Percentiles rank a stretch among this genome's conserved stretches.
Conservation (phyloP, 2,329 filamentous ascomycete species). For the Talaromyces albobiverticillius region DNA sequence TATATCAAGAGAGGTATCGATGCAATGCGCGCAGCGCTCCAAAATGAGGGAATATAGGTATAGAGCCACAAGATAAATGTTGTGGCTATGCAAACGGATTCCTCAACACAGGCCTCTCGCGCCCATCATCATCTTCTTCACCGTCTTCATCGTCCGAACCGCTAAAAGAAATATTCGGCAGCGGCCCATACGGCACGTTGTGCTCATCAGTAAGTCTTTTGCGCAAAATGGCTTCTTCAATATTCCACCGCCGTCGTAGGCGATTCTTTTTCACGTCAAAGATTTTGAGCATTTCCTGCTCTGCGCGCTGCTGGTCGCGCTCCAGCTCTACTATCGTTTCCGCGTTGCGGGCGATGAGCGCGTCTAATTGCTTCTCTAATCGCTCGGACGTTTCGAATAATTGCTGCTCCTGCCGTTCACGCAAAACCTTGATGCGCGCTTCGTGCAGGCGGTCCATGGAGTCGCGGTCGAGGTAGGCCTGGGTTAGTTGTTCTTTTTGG, state of each 20-base stretch:
- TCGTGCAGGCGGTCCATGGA: conserved; percentile 43
- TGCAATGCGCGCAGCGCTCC: conserved; percentile 2
- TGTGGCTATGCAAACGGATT: conserved; percentile 24
- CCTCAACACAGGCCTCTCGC: conserved; percentile 29
- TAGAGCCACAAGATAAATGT: too few relatives aligned
- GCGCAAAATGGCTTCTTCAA: conserved; percentile 42
- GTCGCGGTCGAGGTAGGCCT: conserved; percentile 43
- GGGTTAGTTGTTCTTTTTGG: conserved; percentile 43
- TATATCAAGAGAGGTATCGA: neutral
- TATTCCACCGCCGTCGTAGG: conserved; percentile 38
- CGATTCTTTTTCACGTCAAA: conserved; percentile 33
- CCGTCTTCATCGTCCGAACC: conserved; percentile 14
- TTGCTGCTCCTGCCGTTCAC: conserved; percentile 44
- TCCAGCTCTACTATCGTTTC: conserved; percentile 33
- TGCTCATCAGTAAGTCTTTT: conserved; percentile 36
- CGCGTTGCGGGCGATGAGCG: conserved; percentile 32
- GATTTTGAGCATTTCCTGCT: conserved; percentile 26
- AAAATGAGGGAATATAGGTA: neutral
- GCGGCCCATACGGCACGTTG: conserved; percentile 34
- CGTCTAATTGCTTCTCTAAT: conserved; percentile 38
- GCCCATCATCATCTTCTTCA: neutral
- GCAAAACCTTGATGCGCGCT: conserved; percentile 46
- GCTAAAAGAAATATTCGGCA: conserved; percentile 38
- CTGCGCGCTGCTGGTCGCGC: conserved; percentile 31
- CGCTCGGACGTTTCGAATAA: conserved; percentile 37